These are phyloP conservation scores for Alternaria hordeiaustralica DNA, from an alignment of 2,329 filamentous ascomycete species.

Conservation along the genomic window DNA sequence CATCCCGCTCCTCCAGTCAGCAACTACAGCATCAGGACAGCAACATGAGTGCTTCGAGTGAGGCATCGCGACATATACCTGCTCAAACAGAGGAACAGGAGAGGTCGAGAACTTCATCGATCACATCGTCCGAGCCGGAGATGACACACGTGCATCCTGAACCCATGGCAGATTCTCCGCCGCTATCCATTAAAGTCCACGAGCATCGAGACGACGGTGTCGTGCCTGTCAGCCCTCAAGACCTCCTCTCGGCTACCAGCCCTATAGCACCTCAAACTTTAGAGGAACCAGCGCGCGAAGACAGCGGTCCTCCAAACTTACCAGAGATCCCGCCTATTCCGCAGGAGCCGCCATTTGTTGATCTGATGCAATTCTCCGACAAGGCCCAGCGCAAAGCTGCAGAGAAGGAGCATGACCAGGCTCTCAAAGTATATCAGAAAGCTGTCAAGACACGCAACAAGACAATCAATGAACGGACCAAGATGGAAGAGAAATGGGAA, in stretches of 20 bases:
- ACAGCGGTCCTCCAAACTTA: constrained; percentile 33
- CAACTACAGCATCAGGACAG: constrained; percentile 8
- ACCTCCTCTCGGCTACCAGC: constrained; percentile 30
- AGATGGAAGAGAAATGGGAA: constrained; percentile 58
- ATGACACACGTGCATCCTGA: constrained; percentile 18
- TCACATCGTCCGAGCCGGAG: constrained; percentile 20
- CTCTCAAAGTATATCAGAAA: constrained; percentile 69
- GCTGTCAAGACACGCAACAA: constrained; percentile 71
- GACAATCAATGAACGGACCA: constrained; percentile 67
- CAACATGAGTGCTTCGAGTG: neutral
- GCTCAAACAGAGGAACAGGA: constrained; percentile 2
- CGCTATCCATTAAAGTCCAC: constrained; percentile 57
- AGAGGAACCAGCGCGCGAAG: neutral
- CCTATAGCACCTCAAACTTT: constrained; percentile 6
- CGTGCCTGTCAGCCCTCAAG: constrained; percentile 37
- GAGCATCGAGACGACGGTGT: constrained; percentile 51
- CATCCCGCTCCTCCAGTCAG: constrained; percentile 20
- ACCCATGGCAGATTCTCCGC: constrained; percentile 43
- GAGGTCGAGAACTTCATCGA: constrained; percentile 10
- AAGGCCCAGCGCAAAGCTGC: constrained; percentile 71
- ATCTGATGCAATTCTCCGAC: constrained; percentile 66
- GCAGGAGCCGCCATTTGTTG: constrained; percentile 60
- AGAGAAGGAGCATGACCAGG: constrained; percentile 70
- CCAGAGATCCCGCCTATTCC: constrained; percentile 62
- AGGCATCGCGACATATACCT: neutral